Conservation (phyloP, 768 basidiomycete species). For the Tylopilus intermedius region DNA sequence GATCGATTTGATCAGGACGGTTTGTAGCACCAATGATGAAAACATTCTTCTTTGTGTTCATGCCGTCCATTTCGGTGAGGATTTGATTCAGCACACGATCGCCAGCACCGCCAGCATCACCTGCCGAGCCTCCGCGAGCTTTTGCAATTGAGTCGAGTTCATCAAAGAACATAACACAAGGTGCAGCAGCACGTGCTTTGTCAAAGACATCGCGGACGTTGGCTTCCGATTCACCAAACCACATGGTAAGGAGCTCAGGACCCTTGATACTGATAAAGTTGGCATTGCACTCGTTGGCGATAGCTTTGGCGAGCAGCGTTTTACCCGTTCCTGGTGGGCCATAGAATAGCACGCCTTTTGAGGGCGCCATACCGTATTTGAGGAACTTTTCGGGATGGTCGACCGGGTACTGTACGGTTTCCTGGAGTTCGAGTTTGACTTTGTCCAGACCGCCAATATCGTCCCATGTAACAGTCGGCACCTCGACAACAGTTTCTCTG, state of each 20-base stretch:
- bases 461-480: conserved; percentile 98
- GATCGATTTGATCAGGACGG: conserved; percentile 92
- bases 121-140: conserved; percentile 77
- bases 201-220: conserved; percentile 99
- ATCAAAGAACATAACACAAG: conserved; percentile 99
- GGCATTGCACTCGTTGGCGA: conserved; percentile 99
- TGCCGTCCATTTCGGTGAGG: conserved; percentile 97
- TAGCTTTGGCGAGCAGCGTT: conserved; percentile 96
- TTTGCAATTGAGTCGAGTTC: conserved; percentile 99
- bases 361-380: conserved; percentile 99
- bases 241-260: conserved; percentile 97
- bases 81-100: conserved; percentile 98
- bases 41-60: conserved; percentile 99
- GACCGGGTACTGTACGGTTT: conserved; percentile 99
- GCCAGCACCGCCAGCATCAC: conserved; percentile 93
- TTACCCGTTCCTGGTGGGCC: conserved; percentile 99
- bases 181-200: conserved; percentile 98
- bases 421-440: conserved; percentile 98
- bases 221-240: conserved; percentile 99
- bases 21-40: conserved; percentile 98
- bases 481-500: conserved; percentile 98
- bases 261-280: conserved; percentile 99
- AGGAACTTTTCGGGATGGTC: conserved; percentile 99
- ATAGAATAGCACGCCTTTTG: conserved; percentile 99
- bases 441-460: conserved; percentile 99